Evolutionary conservation across 176 grass and related monocot species (phyloP), one percentile per base, ranked within the genome.

Genomic region (Leersia perrieri): DNA sequence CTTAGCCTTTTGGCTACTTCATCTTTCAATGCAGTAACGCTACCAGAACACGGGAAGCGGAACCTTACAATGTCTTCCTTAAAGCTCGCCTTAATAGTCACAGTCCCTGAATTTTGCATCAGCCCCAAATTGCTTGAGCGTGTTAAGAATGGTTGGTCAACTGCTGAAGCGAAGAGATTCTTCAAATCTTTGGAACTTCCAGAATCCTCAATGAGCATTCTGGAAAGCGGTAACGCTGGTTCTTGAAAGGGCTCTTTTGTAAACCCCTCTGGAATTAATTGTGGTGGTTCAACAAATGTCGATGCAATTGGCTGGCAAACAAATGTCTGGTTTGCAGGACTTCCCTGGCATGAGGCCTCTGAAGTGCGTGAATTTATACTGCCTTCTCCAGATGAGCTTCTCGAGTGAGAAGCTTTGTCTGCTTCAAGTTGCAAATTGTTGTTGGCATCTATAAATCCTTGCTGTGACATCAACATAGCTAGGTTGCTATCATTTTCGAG

Each of bases 31-130:
- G 67, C 64, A 51, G 42, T 63, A 81, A 95, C 80, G 33, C 82
- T 82, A 55, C 85, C 86, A 11, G 76, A 82, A 34, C 86, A 85
- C 29, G 70, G 53, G 65, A 97, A 88, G 2, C 95, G 87, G 74
- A 97, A 97, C 62, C 95, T 90, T 78, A 94, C 78, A 60, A 97
- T 94, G 74, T 97, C 90, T 66, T 94, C 92, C 70, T 92, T 97
- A 77, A 90, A 98, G 67, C 90, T 88, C 0, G 92, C 95, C 85
- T 98, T 98, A 83, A 94, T 89, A 4, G 90, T 98, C 66, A 95
- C 86, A 13, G 81, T 89, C 51, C 68, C 71, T 49, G 79, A 94
- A 83, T 86, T 92, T 55, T 76, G 83, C 64, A 84, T 61, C 6
- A 35, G 60, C 5, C 39, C 53, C 32, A 61, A 88, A 74, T 81